These are phyloP conservation scores for Talaromyces liani DNA, from an alignment of 495 filamentous ascomycete genomes.

Conservation along the genomic window DNA sequence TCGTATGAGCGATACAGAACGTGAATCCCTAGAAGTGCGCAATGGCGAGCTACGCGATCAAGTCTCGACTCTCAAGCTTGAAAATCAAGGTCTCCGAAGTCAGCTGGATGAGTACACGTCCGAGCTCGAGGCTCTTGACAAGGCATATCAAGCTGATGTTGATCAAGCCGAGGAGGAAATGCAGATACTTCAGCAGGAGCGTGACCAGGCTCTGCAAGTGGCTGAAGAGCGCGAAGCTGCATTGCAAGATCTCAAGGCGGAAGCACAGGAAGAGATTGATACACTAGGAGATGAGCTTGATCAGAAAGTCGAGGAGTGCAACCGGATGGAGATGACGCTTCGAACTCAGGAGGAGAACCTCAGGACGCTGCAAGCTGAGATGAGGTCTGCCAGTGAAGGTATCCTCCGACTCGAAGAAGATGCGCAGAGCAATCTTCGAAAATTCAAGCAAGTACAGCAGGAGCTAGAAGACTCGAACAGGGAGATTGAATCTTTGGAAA, in stretches of 20 bases:
- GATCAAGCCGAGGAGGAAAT: conserved; percentile 73
- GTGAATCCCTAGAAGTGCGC: conserved; percentile 77
- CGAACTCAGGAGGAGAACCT: conserved; percentile 61
- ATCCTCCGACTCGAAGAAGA: conserved; percentile 84
- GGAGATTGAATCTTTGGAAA: conserved; percentile 71
- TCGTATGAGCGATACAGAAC: conserved; percentile 67
- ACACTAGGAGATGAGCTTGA: conserved; percentile 73
- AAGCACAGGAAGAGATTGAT: conserved; percentile 79
- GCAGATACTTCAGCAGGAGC: conserved; percentile 72
- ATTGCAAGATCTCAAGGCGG: conserved; percentile 67
- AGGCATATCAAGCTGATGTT: conserved; percentile 66
- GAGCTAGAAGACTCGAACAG: conserved; percentile 67
- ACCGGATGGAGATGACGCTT: conserved; percentile 57
- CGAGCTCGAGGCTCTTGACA: conserved; percentile 57
- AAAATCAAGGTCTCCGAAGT: conserved; percentile 71
- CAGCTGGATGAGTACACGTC: conserved; percentile 62
- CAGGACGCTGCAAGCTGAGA: conserved; percentile 76
- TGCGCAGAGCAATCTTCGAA: conserved; percentile 56
- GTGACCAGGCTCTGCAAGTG: conserved; percentile 73
- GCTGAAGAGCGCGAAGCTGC: conserved; percentile 74
- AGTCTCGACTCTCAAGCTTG: conserved; percentile 72
- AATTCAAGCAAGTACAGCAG: conserved; percentile 64
- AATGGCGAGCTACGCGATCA: conserved; percentile 79
- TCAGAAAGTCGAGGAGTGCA: conserved; percentile 62
- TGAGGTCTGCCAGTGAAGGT: conserved; percentile 80